Evolutionary conservation across 805 yeast genomes (phyloP).

Genomic region (Komagataella pastoris): DNA sequence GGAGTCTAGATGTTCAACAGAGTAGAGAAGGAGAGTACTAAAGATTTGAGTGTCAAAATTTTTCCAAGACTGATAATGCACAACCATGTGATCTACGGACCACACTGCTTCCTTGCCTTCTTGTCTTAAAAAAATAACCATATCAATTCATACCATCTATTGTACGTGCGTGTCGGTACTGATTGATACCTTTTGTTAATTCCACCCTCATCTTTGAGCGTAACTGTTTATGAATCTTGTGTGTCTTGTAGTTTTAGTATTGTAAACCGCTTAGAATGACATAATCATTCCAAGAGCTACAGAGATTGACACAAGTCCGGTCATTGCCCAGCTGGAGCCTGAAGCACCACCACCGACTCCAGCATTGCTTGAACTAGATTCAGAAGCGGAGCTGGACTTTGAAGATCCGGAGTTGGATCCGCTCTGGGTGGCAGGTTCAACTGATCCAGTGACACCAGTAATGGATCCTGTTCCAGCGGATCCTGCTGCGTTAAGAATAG

Average conservation of each 20-base stretch:
- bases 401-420: slow-evolving; percentile 14
- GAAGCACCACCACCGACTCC: slow-evolving; percentile 7
- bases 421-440: slow-evolving; percentile 8
- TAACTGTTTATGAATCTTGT: background rate
- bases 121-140: background rate
- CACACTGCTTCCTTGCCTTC: background rate
- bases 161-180: background rate
- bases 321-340: slow-evolving; percentile 1
- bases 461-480: slow-evolving; percentile 51
- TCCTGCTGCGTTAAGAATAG: slow-evolving; percentile 55
- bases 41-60: no score
- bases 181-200: background rate
- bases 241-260: background rate
- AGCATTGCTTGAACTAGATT: slow-evolving; percentile 7
- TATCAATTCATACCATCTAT: background rate
- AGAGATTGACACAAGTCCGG: background rate
- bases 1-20: background rate
- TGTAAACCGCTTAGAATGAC: background rate
- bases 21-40: background rate
- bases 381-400: slow-evolving; percentile 6
- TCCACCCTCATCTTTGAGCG: background rate
- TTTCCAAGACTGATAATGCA: background rate
- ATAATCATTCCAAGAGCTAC: background rate
- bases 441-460: slow-evolving; percentile 21
- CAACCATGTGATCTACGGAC: background rate